Evolutionary conservation across 1,284 basidiomycete genomes (phyloP), one percentile per base, ranked within the genome.

Genomic region (Bothia castanella): DNA sequence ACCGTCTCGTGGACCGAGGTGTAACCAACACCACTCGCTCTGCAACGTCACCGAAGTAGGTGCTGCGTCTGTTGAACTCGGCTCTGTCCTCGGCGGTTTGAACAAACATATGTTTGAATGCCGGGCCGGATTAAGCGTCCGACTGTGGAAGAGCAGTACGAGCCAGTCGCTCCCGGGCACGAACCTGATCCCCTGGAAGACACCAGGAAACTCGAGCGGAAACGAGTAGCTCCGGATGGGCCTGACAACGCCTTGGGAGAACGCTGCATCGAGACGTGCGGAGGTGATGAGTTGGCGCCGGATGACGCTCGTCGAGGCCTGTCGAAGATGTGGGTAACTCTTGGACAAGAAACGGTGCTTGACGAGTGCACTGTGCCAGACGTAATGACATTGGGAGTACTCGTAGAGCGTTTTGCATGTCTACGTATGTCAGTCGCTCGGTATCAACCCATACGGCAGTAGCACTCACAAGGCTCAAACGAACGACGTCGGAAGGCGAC

Each of bases 171-270:
- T 57, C 5, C 63, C 66, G 6, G 66, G 59, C 30, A 66, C 23
- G 44, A 69, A 65, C 32, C 59, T 66, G 49, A 65, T 43, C 32
- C 63, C 63, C 47, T 67, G 66, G 41, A 65, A 67, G 9, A 66
- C 50, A 3, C 63, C 64, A 10, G 66, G 63, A 34, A 66, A 62
- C 14, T 64, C 63, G 19, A 65, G 59, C 8, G 63, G 64, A 27
- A 65, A 65, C 16, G 64, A 56, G 31, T 60, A 51, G 8, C 51
- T 65, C 19, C 54, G 49, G 17, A 51, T n/a, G 17, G 63, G 64
- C 21, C 16, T 53, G 27, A 65, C 47, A 13, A 36, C 19, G 5
- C 43, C 30, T 16, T 46, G 45, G n/a, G 52, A 44, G 47, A 66
- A 68, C 16, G 60, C 54, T 14, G 43, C 25, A 42, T 69, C 63